These are phyloP conservation scores for Thermothielavioides terrestris DNA, from an alignment of 495 filamentous ascomycete species.

Conservation along the genomic window DNA sequence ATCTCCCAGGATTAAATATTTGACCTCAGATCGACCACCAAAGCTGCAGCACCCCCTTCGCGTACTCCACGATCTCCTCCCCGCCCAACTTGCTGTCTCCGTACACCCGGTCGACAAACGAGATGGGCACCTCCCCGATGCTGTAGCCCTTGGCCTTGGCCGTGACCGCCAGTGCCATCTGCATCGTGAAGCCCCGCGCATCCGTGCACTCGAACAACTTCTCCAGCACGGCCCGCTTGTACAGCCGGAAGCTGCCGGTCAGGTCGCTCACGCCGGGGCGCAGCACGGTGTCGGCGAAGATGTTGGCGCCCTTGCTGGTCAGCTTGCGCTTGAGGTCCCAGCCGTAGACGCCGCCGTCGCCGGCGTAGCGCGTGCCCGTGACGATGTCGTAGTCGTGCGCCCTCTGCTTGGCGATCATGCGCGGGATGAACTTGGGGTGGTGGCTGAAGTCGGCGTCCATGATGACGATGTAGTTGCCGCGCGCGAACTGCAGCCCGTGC, in stretches of 20 bases:
- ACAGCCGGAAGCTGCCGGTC: slow-evolving; percentile 89
- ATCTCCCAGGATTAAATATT: background rate
- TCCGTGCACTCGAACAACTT: slow-evolving; percentile 83
- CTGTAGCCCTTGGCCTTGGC: slow-evolving; percentile 88
- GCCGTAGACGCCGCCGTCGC: slow-evolving; percentile 85
- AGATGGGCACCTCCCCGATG: slow-evolving; percentile 89
- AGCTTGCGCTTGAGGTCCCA: slow-evolving; percentile 98
- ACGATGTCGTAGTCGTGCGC: slow-evolving; percentile 81
- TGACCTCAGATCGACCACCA: slow-evolving; percentile 55
- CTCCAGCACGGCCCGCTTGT: slow-evolving; percentile 83
- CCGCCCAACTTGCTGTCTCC: slow-evolving; percentile 93
- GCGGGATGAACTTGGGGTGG: slow-evolving; percentile 91
- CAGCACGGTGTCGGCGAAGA: slow-evolving; percentile 90
- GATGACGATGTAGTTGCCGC: slow-evolving; percentile 93
- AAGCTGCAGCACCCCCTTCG: slow-evolving; percentile 80
- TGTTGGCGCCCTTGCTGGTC: slow-evolving; percentile 81
- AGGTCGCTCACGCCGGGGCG: slow-evolving; percentile 93
- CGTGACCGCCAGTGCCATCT: slow-evolving; percentile 87
- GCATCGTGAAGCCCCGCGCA: slow-evolving; percentile 95
- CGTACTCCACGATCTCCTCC: slow-evolving; percentile 95
- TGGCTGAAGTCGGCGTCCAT: slow-evolving; percentile 99
- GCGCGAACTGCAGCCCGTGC: slow-evolving; percentile 78
- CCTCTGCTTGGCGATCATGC: slow-evolving; percentile 73
- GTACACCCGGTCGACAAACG: slow-evolving; percentile 90
- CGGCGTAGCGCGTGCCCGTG: slow-evolving; percentile 87